phyloP scores from a whole-genome alignment of 2,329 filamentous ascomycete genomes.

The Tympanopsis confertula region DNA sequence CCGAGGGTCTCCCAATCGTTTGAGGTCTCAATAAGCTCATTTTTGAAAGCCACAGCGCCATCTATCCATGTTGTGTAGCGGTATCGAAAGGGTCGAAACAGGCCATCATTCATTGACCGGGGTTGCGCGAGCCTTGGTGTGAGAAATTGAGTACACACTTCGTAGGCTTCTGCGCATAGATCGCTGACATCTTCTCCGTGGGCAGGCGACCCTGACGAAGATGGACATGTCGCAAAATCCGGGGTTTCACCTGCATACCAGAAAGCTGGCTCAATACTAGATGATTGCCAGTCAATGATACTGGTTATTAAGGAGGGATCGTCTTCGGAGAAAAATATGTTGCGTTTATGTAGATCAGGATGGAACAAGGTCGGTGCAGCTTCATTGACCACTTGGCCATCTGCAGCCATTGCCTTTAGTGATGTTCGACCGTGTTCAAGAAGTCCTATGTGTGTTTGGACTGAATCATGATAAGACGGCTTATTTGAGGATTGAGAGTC shows the following conservation, averaged over 20 bases:
- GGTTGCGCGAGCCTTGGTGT: slow-evolving; percentile 15
- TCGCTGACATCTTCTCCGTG: slow-evolving; percentile 11
- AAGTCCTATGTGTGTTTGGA: slow-evolving; percentile 17
- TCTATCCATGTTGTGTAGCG: slow-evolving; percentile 26
- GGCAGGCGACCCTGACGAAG: slow-evolving; percentile 8
- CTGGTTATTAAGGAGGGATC: slow-evolving; percentile 21
- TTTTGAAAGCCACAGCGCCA: slow-evolving; percentile 20
- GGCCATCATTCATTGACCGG: slow-evolving; percentile 19
- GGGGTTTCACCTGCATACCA: slow-evolving; percentile 22
- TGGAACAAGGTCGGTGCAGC: slow-evolving; percentile 21
- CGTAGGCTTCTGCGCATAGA: slow-evolving; percentile 18
- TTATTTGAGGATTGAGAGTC: slow-evolving; percentile 7
- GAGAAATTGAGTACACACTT: slow-evolving; percentile 15
- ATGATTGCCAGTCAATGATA: slow-evolving; percentile 28
- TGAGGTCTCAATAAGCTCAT: slow-evolving; percentile 26
- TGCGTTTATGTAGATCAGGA: slow-evolving; percentile 25
- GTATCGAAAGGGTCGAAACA: slow-evolving; percentile 24
- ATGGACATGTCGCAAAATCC: slow-evolving; percentile 20
- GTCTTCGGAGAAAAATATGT: slow-evolving; percentile 26
- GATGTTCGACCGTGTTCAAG: slow-evolving; percentile 14
- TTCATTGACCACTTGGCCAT: slow-evolving; percentile 13
- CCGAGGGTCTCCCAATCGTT: slow-evolving; percentile 22
- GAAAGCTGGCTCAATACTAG: slow-evolving; percentile 24
- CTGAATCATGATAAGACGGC: slow-evolving; percentile 19
- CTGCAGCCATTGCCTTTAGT: slow-evolving; percentile 14